Percentiles rank a stretch among this genome's conserved stretches.
Conservation (phyloP, 108 stramenopile species). For the Asterionellopsis glacialis region DNA sequence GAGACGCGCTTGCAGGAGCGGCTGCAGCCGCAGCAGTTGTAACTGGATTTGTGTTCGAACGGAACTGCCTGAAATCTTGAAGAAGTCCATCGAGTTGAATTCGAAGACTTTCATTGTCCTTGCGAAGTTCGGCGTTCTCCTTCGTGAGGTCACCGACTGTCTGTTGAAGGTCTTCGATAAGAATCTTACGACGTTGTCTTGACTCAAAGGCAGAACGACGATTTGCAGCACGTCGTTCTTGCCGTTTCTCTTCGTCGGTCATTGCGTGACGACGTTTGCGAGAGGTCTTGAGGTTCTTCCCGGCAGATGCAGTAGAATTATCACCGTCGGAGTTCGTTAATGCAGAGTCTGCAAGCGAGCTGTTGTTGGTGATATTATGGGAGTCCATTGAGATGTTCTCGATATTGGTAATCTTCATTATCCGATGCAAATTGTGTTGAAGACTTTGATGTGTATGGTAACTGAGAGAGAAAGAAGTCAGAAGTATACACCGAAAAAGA, state of each 20-base stretch:
- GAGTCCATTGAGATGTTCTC: too few relatives aligned
- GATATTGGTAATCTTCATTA: too few relatives aligned
- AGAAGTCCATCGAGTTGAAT: constrained; percentile 30
- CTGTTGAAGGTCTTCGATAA: constrained; percentile 47
- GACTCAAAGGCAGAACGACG: constrained; percentile 57
- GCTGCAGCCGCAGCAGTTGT: not conserved
- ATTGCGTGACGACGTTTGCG: constrained; percentile 1
- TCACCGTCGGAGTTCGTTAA: too few relatives aligned
- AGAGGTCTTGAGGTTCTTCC: too few relatives aligned
- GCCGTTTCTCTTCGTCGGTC: constrained; percentile 8
- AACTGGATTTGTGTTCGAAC: not conserved
- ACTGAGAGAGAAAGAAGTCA: too few relatives aligned
- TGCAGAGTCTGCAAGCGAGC: too few relatives aligned
- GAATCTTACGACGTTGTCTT: constrained; percentile 44
- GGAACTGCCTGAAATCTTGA: constrained; percentile 30
- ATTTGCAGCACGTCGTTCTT: constrained; percentile 40
- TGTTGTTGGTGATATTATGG: too few relatives aligned
- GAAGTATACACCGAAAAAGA: too few relatives aligned
- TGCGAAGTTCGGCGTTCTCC: constrained; percentile 34
- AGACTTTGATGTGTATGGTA: too few relatives aligned
- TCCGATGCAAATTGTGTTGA: too few relatives aligned
- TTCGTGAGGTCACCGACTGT: constrained; percentile 35
- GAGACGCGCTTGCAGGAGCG: too few relatives aligned
- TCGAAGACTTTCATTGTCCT: constrained; percentile 32
- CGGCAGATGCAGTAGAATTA: too few relatives aligned